Percentiles rank a stretch among this genome's conserved stretches.
Conservation (phyloP, 2,329 filamentous ascomycete genomes). For the Pseudocercospora pini-densiflorae region DNA sequence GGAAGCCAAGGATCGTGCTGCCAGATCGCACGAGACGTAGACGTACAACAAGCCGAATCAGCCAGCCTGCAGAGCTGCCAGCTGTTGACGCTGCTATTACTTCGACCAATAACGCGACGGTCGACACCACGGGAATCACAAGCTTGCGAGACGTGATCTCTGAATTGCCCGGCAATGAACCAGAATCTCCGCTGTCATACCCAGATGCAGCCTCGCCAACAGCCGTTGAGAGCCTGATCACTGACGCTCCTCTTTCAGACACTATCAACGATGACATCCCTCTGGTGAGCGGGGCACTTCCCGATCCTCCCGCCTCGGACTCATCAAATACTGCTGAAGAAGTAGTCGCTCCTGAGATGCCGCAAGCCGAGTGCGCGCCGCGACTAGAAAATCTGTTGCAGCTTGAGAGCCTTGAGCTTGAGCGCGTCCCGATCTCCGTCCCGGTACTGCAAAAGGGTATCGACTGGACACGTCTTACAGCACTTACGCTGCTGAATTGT, state of each 20-base stretch:
- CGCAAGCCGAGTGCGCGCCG: slow-evolving; percentile 37
- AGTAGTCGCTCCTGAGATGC: slow-evolving; percentile 18
- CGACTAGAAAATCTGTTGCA: slow-evolving; percentile 63
- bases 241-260: background rate
- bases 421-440: slow-evolving; percentile 74
- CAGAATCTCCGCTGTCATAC: slow-evolving; percentile 16
- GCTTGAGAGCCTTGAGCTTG: slow-evolving; percentile 74
- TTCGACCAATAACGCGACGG: background rate
- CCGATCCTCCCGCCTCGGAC: background rate
- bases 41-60: slow-evolving; percentile 16
- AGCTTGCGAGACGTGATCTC: slow-evolving; percentile 23
- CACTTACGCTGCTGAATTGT: slow-evolving; percentile 75
- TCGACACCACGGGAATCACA: slow-evolving; percentile 19
- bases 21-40: slow-evolving; percentile 27
- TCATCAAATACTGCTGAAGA: background rate
- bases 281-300: slow-evolving; percentile 1
- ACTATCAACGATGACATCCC: background rate
- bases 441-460: slow-evolving; percentile 71
- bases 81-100: background rate
- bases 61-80: slow-evolving; percentile 5
- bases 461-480: slow-evolving; percentile 75
- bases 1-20: slow-evolving; percentile 36
- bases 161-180: slow-evolving; percentile 11
- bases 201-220: slow-evolving; percentile 3
- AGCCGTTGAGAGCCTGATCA: background rate